A percentile compares a stretch with the other conserved stretches of the same genome.
phyloP scores from a whole-genome alignment of 2,329 filamentous ascomycete genomes.

The Davidsoniella virescens region DNA sequence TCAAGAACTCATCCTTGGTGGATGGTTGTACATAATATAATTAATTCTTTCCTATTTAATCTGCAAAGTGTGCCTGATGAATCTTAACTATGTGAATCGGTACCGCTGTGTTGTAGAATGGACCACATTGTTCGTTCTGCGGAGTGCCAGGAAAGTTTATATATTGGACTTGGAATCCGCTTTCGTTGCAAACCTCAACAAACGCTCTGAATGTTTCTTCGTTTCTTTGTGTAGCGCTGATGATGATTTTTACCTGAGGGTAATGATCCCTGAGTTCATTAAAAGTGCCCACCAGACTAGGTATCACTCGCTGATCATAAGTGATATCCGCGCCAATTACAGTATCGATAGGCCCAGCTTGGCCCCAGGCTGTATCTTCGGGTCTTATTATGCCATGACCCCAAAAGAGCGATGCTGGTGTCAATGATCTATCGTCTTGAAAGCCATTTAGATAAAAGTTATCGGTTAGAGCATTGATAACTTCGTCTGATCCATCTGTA shows the following conservation, averaged over 20 bases:
- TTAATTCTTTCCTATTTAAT: no score
- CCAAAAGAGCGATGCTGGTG: conserved; percentile 35
- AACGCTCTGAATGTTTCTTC: conserved; percentile 51
- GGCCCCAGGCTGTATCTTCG: conserved; percentile 18
- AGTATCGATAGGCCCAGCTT: conserved; percentile 32
- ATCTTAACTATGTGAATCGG: conserved; percentile 35
- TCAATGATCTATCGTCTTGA: conserved; percentile 24
- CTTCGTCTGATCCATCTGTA: conserved; percentile 59
- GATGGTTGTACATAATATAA: background rate
- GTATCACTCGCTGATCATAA: conserved; percentile 50
- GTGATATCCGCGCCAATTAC: conserved; percentile 66
- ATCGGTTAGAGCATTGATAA: conserved; percentile 49
- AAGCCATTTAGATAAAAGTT: conserved; percentile 55
- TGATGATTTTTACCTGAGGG: conserved; percentile 40
- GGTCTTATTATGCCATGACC: conserved; percentile 41
- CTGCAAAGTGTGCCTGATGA: no score
- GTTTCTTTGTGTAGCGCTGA: conserved; percentile 58
- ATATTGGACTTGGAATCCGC: conserved; percentile 26
- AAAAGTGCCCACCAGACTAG: conserved; percentile 48
- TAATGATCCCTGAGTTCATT: conserved; percentile 42
- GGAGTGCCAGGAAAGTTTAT: conserved; percentile 26
- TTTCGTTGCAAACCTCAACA: conserved; percentile 37
- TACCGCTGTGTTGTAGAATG: conserved; percentile 46
- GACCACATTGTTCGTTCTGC: conserved; percentile 34
- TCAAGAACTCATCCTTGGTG: background rate